phyloP scores from a whole-genome alignment of 768 basidiomycete genomes.

The Phlebiopsis gigantea region DNA sequence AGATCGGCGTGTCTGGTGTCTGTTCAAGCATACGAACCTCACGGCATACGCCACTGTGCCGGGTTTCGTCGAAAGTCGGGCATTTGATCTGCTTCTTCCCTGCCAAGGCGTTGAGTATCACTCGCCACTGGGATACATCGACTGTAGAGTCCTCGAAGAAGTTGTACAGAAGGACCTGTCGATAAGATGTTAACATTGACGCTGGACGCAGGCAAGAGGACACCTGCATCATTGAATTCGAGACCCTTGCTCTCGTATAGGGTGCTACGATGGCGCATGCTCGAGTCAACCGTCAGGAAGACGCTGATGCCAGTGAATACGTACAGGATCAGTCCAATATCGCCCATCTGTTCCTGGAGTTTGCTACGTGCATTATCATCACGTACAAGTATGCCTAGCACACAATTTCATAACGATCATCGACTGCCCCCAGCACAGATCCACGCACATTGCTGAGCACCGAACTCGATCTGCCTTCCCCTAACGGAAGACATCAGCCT shows the following conservation, averaged over 20 bases:
- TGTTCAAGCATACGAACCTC: constrained; percentile 37
- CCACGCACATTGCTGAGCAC: constrained; percentile 24
- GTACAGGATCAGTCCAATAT: constrained; percentile 22
- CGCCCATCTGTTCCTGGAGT: constrained; percentile 23
- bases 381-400: constrained; percentile 27
- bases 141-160: constrained; percentile 65
- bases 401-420: too few relatives aligned
- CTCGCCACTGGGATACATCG: constrained; percentile 51
- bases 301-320: background rate
- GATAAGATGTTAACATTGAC: background rate
- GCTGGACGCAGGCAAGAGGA: background rate
- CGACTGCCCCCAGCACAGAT: too few relatives aligned
- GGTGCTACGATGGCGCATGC: constrained; percentile 25
- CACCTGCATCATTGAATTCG: constrained; percentile 55
- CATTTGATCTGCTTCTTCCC: constrained; percentile 29
- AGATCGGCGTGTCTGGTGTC: background rate
- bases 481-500: constrained; percentile 7
- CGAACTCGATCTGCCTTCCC: constrained; percentile 23
- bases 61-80: constrained; percentile 44
- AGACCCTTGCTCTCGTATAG: constrained; percentile 60
- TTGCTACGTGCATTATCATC: constrained; percentile 24
- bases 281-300: background rate
- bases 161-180: constrained; percentile 66
- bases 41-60: constrained; percentile 51
- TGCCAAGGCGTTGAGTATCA: constrained; percentile 42